Evolutionary conservation across 176 grass and related monocot genomes (phyloP), one percentile per base, ranked within the genome.

Genomic region (Leersia perrieri): DNA sequence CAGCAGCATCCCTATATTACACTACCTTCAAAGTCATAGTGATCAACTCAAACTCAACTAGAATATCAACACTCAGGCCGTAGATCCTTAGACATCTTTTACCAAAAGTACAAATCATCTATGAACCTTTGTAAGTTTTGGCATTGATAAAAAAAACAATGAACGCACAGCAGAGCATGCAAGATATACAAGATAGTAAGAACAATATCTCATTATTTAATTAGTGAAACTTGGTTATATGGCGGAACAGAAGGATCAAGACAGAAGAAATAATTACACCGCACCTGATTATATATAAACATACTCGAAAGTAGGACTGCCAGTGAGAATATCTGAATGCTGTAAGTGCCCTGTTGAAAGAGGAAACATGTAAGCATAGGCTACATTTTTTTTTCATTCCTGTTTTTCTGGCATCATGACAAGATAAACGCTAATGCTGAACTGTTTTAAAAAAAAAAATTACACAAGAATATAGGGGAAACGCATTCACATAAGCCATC

Each of bases 271-370:
- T 14, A 33, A 55, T 72, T 42, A 39, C 22, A 35, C 42, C 51
- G 28, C 75, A 91, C 89, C 89, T 94, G 89, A 71, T 94, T 94
- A 78, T 89, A 91, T 63, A 91, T 89, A 64, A 94, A 89, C 80
- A 91, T 80, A 53, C 89, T 94, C 7, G 92, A 91, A 61, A 94
- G 68, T 65, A 91, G 72, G 36, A 94, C 89, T 62, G 92, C 92
- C 26, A 94, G 16, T 67, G 89, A 94, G 42, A 92, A 90, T 83
- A 95, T 80, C 66, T 94, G 92, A 28, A 84, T 84, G 71, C 92
- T 94, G 70, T 94, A 92, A 64, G 87, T 95, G 70, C 90, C 93
- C 93, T 90, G 72, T 61, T 61, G 13, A 88, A 77, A 80, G 53
- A 51, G 42, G 14, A 27, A 68, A 74, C 12, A 41, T 66, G 26